Base-by-base conservation (phyloP, 306 rosid species). In the Inga oerstediana region DNA sequence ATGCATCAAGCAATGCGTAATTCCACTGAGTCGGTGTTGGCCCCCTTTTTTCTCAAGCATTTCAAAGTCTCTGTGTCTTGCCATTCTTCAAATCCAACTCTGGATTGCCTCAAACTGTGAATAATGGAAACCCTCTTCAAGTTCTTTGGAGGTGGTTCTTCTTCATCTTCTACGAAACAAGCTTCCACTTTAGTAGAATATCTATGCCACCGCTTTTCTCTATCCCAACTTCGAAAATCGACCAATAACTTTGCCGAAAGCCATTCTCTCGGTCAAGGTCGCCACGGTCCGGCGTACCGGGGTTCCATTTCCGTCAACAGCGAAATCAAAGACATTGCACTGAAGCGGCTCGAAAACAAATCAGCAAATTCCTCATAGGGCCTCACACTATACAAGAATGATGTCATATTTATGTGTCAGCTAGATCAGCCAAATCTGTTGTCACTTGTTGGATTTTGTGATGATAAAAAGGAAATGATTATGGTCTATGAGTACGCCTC, bases 161-260 rank as follows among this genome's bases (percentile, higher is more conserved):
- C 35, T 34, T 34, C 1, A 5, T 3, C 30, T 22, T 58, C 65
- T 58, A 2, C 0, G 0, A 37, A 69, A 17, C 49, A 69, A 16
- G 14, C 49, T 69, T 17, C 27, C 46, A 41, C 52, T 3, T 7
- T 6, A 0, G 8, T 6, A 0, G 75, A 71, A n/a, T 51, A 58
- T 39, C 51, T 76, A n/a, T 58, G 81, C 7, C 73, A 32, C 27
- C 81, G 17, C 32, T 78, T 78, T 11, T 78, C 81, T 27, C 19
- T 59, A 13, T 1, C 35, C 35, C 66, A 59, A 22, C 32, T 59
- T 59, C 66, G 12, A 59, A 9, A 59, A 43, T 67, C 30, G 10
- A 78, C 74, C 10, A 19, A 44, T 43, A 32, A 78, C 74, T 78
- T 78, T 9, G 8, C 44, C 32, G 1, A 11, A 1, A n/a, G 14